These are phyloP conservation scores for Epichloe gansuensis DNA, from an alignment of 2,329 filamentous ascomycete genomes.

Conservation along the genomic window DNA sequence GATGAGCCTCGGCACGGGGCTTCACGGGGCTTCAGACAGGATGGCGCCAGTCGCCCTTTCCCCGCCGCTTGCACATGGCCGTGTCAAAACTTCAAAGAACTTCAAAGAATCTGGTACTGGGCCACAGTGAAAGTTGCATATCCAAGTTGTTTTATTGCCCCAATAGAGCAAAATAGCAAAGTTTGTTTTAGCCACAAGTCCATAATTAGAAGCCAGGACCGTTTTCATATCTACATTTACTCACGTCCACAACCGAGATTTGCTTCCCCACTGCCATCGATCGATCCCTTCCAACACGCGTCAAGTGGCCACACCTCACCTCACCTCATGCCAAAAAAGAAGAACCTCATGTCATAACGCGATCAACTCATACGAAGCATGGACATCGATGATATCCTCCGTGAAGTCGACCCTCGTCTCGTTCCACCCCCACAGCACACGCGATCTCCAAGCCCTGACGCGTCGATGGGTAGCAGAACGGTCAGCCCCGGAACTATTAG, in stretches of 20 bases:
- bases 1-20: not conserved
- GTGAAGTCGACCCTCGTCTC: slow-evolving; percentile 52
- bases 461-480: slow-evolving; percentile 90
- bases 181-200: too few species aligned
- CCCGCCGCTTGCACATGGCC: too few species aligned
- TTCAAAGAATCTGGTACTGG: too few species aligned
- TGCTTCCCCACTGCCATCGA: not conserved
- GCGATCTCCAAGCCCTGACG: slow-evolving; percentile 80
- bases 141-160: too few species aligned
- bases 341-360: not conserved
- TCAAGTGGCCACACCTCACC: not conserved
- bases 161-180: too few species aligned
- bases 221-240: too few species aligned
- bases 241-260: too few species aligned
- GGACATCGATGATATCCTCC: slow-evolving; percentile 73
- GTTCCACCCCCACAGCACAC: slow-evolving; percentile 43
- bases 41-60: not conserved
- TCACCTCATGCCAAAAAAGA: not conserved
- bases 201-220: too few species aligned
- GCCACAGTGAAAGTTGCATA: too few species aligned
- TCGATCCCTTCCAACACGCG: not conserved
- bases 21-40: not conserved
- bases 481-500: slow-evolving; percentile 76
- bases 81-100: too few species aligned
- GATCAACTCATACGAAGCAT: slow-evolving; percentile 27